Percentiles rank a stretch among this genome's conserved stretches.
phyloP scores from a whole-genome alignment of 164 flowering plant species.

The Macadamia tetraphylla region DNA sequence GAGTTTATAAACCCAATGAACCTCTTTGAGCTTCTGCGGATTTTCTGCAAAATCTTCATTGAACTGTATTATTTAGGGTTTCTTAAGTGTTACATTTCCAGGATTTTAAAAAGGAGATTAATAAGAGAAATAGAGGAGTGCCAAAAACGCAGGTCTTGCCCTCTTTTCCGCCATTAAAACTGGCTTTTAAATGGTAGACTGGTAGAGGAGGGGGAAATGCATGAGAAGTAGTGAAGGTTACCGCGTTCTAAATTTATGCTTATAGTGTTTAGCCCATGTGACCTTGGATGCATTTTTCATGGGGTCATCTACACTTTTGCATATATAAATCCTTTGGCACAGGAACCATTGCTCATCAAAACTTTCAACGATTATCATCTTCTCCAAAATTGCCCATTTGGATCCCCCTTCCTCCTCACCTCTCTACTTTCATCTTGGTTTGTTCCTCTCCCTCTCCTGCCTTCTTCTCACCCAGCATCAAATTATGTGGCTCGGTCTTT shows the following conservation, averaged over 20 bases:
- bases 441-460: not conserved
- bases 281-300: slow-evolving; percentile 51
- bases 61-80: not conserved
- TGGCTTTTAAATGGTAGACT: slow-evolving; percentile 51
- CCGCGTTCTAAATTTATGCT: slow-evolving; percentile 23
- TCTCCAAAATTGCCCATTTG: not conserved
- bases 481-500: not conserved
- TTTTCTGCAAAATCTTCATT: not conserved
- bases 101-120: not conserved
- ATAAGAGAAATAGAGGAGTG: slow-evolving; percentile 9
- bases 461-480: not conserved
- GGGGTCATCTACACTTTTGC: slow-evolving; percentile 14
- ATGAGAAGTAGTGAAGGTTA: slow-evolving; percentile 28
- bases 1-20: not conserved
- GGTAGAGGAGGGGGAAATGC: too few species aligned
- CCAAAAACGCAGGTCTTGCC: slow-evolving; percentile 47
- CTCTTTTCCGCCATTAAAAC: slow-evolving; percentile 41
- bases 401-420: not conserved
- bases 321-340: slow-evolving; percentile 25
- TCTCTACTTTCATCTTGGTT: not conserved
- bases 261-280: slow-evolving; percentile 53
- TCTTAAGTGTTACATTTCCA: not conserved
- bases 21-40: not conserved
- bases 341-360: slow-evolving; percentile 25
- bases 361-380: slow-evolving; percentile 3